phyloP scores from a whole-genome alignment of 1,139 yeast species.

The Candida glucosophila region DNA sequence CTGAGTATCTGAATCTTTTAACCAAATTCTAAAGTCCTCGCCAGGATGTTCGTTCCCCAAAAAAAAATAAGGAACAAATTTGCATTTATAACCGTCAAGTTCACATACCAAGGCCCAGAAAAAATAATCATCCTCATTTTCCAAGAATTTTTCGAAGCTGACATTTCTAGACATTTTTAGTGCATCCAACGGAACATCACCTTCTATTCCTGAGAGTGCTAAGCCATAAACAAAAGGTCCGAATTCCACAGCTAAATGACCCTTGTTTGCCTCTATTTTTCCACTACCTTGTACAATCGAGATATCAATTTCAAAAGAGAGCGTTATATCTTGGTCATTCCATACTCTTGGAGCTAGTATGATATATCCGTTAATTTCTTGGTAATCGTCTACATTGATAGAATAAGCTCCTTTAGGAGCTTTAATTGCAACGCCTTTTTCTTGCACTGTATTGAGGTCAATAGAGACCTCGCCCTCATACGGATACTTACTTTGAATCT shows the following conservation, averaged over 20 bases:
- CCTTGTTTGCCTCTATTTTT: constrained; percentile 10
- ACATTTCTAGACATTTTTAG: constrained; percentile 2
- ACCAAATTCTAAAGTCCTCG: constrained; percentile 12
- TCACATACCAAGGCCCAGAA: no score
- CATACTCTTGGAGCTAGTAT: constrained; percentile 5
- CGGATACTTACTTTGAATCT: constrained; percentile 8
- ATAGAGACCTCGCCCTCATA: constrained; percentile 7
- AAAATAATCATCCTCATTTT: no score
- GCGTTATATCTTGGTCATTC: constrained; percentile 5
- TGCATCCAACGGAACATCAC: constrained; percentile 3
- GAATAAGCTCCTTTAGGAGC: constrained; percentile 6
- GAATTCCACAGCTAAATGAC: constrained; percentile 10
- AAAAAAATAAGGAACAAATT: constrained; percentile 11
- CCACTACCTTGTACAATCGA: constrained; percentile 9
- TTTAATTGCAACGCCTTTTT: constrained; percentile 7
- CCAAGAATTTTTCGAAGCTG: not conserved
- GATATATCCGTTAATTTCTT: constrained; percentile 6
- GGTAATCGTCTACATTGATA: constrained; percentile 2
- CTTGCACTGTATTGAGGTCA: constrained; percentile 3
- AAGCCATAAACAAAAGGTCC: constrained; percentile 13
- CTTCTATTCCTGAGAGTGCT: constrained; percentile 8
- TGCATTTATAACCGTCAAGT: constrained; percentile 4
- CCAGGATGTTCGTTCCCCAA: constrained; percentile 12
- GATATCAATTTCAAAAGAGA: constrained; percentile 7
- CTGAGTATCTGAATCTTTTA: no score